A percentile compares a stretch with the other conserved stretches of the same genome.
phyloP scores from a whole-genome alignment of 331 rosid genomes.

The Malus hybrid region DNA sequence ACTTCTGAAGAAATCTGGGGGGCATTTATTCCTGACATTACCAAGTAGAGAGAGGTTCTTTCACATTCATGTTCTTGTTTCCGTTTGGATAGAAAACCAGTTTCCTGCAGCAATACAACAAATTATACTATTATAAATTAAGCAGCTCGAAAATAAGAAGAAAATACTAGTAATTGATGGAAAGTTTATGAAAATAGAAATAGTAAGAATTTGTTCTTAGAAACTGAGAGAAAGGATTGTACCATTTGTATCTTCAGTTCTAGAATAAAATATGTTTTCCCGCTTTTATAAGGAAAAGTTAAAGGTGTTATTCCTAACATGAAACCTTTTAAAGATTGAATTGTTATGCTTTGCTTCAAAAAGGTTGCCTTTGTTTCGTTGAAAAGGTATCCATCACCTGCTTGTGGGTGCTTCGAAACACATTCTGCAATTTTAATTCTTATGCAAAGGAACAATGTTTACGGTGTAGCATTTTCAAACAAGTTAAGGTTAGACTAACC shows the following conservation, averaged over 20 bases:
- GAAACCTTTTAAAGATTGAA: background rate
- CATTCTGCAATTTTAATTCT: background rate
- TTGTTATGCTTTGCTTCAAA: slow-evolving; percentile 15
- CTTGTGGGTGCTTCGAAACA: background rate
- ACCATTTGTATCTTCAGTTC: slow-evolving; percentile 53
- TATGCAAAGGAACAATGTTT: no score
- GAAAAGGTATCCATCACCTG: slow-evolving; percentile 21
- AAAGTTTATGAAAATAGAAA: background rate
- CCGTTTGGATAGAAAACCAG: slow-evolving; percentile 55
- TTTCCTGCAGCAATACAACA: slow-evolving; percentile 34
- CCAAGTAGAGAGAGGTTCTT: slow-evolving; percentile 54
- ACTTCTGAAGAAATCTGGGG: slow-evolving; percentile 45
- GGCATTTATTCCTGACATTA: slow-evolving; percentile 26
- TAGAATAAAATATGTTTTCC: background rate
- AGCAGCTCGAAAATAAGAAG: background rate
- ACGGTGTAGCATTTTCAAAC: no score
- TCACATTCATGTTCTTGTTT: slow-evolving; percentile 46
- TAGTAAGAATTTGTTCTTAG: background rate
- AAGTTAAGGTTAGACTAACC: no score
- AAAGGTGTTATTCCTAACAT: slow-evolving; percentile 4
- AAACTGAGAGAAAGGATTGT: background rate
- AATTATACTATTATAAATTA: background rate
- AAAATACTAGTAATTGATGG: background rate
- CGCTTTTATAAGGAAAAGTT: background rate
- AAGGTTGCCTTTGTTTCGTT: slow-evolving; percentile 3